Conservation (phyloP, 2,329 filamentous ascomycete genomes). For the Pseudogymnoascus sp. region DNA sequence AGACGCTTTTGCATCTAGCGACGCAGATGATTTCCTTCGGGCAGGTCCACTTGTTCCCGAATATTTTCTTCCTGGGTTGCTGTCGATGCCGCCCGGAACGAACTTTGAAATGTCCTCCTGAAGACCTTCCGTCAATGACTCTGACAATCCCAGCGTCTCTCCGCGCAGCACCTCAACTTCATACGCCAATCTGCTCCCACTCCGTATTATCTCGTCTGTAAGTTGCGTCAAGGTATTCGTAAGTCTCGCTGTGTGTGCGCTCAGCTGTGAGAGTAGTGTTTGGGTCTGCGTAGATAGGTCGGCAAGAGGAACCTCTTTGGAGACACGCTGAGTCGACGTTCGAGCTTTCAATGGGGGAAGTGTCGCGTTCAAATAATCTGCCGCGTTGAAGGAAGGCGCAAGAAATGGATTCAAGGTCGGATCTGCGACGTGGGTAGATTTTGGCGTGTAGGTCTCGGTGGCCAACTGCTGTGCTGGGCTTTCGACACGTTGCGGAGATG, state of each 20-base stretch:
- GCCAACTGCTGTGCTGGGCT: conserved; percentile 13
- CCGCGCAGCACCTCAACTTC: conserved; percentile 91
- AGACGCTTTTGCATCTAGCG: conserved; percentile 22
- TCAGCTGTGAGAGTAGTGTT: conserved; percentile 76
- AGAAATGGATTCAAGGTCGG: conserved; percentile 68
- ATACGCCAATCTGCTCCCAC: conserved; percentile 80
- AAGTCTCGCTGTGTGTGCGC: conserved; percentile 76
- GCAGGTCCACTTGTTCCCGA: conserved; percentile 21
- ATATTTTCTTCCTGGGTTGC: conserved; percentile 19
- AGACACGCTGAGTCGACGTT: conserved; percentile 23
- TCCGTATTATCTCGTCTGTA: conserved; percentile 89
- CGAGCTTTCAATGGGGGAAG: conserved; percentile 56
- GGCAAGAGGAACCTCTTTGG: conserved; percentile 49
- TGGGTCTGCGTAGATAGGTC: conserved; percentile 76
- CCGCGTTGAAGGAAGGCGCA: conserved; percentile 68
- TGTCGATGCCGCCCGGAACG: conserved; percentile 43
- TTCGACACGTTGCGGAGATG: conserved; percentile 12
- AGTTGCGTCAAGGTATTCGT: conserved; percentile 76
- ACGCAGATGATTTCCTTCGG: conserved; percentile 23
- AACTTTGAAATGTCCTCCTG: conserved; percentile 66
- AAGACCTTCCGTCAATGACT: conserved; percentile 66
- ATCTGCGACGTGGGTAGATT: conserved; percentile 59
- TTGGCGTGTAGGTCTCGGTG: conserved; percentile 19
- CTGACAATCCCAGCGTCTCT: conserved; percentile 72
- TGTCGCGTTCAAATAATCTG: conserved; percentile 73